phyloP scores from a whole-genome alignment of 371 early-diverging fungal species.

The Apophysomyces variabilis region DNA sequence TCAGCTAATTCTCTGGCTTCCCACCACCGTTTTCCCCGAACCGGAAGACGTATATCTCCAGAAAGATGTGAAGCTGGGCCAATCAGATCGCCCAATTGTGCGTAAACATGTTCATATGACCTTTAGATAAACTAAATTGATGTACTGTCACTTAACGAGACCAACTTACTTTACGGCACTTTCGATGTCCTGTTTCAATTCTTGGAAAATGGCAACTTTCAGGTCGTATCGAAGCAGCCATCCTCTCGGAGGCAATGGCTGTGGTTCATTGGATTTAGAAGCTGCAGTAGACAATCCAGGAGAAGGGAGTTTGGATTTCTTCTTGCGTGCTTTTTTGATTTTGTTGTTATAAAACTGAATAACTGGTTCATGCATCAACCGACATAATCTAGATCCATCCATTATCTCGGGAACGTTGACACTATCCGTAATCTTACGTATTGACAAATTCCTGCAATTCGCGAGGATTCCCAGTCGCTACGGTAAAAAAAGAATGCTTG shows the following conservation, averaged over 20 bases:
- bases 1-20: slow-evolving; percentile 70
- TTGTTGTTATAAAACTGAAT: slow-evolving; percentile 76
- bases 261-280: slow-evolving; percentile 40
- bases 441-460: slow-evolving; percentile 71
- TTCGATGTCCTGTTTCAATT: slow-evolving; percentile 81
- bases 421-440: slow-evolving; percentile 45
- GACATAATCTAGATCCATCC: slow-evolving; percentile 54
- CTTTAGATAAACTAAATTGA: slow-evolving; percentile 27
- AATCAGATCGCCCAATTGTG: slow-evolving; percentile 67
- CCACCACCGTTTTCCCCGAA: slow-evolving; percentile 62
- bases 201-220: slow-evolving; percentile 78
- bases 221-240: slow-evolving; percentile 87
- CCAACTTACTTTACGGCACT: slow-evolving; percentile 65
- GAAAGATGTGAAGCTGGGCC: slow-evolving; percentile 50
- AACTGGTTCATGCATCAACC: slow-evolving; percentile 69
- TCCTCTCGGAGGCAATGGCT: slow-evolving; percentile 61
- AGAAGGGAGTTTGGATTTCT: slow-evolving; percentile 65
- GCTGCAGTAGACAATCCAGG: slow-evolving; percentile 41
- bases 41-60: slow-evolving; percentile 48
- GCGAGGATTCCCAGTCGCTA: slow-evolving; percentile 53
- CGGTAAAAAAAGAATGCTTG: slow-evolving; percentile 66
- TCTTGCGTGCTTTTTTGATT: slow-evolving; percentile 73
- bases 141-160: not conserved
- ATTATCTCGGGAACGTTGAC: not conserved
- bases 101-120: slow-evolving; percentile 77